Evolutionary conservation across 176 grass and related monocot species (phyloP).

Genomic region (Avena insularis): DNA sequence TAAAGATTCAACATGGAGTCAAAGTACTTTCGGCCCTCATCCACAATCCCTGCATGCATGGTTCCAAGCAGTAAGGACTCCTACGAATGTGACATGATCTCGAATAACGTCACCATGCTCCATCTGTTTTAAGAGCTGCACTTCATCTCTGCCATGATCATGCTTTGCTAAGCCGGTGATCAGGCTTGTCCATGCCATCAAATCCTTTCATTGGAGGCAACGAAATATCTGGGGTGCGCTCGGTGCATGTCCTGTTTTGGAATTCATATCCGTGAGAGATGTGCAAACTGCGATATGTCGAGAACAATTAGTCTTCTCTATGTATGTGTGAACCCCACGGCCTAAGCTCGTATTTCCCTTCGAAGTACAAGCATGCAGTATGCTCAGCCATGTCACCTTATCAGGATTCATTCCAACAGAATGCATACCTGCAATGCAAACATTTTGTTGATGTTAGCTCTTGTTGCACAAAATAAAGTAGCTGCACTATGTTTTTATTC

Average conservation of each 20-base stretch:
- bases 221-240: slow-evolving; percentile 40
- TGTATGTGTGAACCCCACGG: slow-evolving; percentile 37
- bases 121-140: slow-evolving; percentile 54
- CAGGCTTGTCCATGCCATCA: slow-evolving; percentile 53
- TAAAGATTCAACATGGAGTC: slow-evolving; percentile 44
- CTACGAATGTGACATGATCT: slow-evolving; percentile 52
- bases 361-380: slow-evolving; percentile 37
- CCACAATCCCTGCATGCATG: slow-evolving; percentile 43
- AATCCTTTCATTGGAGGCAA: slow-evolving; percentile 39
- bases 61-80: slow-evolving; percentile 51
- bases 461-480: too few species aligned
- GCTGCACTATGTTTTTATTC: too few species aligned
- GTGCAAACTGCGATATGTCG: slow-evolving; percentile 43
- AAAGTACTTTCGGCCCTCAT: slow-evolving; percentile 39
- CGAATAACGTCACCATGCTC: slow-evolving; percentile 25
- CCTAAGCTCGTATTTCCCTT: slow-evolving; percentile 33
- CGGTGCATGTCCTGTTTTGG: slow-evolving; percentile 38
- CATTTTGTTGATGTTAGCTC: too few species aligned
- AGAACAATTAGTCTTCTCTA: slow-evolving; percentile 48
- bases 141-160: slow-evolving; percentile 40
- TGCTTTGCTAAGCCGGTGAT: slow-evolving; percentile 51
- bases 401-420: slow-evolving; percentile 29
- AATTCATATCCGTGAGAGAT: slow-evolving; percentile 55
- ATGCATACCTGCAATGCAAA: slow-evolving; percentile 18
- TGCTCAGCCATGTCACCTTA: slow-evolving; percentile 50